A percentile compares a stretch with the other conserved stretches of the same genome.
These are phyloP conservation scores for Cavenderia fasciculata DNA, from an alignment of 78 protist species.

Conservation along the genomic window DNA sequence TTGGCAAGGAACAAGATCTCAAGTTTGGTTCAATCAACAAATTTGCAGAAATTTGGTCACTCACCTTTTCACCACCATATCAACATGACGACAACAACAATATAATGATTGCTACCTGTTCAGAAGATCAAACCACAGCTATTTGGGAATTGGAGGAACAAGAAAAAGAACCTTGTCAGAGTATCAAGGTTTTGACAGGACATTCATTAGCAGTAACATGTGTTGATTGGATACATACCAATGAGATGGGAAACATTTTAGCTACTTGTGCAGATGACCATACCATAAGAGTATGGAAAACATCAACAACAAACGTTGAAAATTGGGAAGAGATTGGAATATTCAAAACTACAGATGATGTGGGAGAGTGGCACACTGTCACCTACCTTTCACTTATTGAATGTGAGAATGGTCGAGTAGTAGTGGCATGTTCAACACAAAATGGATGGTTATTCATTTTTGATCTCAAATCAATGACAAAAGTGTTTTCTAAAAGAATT, in stretches of 20 bases:
- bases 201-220: slow-evolving; percentile 70
- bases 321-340: background rate
- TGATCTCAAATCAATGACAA: slow-evolving; percentile 7
- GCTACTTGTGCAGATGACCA: slow-evolving; percentile 76
- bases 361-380: slow-evolving; percentile 77
- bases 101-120: slow-evolving; percentile 50
- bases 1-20: slow-evolving; percentile 29
- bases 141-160: slow-evolving; percentile 11
- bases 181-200: slow-evolving; percentile 15
- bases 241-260: background rate
- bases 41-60: slow-evolving; percentile 76
- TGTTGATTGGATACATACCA: slow-evolving; percentile 21
- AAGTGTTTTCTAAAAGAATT: slow-evolving; percentile 29
- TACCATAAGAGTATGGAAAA: slow-evolving; percentile 54
- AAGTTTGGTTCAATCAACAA: slow-evolving; percentile 47
- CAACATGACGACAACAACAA: background rate
- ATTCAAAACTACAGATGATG: slow-evolving; percentile 17
- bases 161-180: background rate
- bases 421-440: slow-evolving; percentile 48
- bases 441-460: slow-evolving; percentile 69
- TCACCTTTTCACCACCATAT: slow-evolving; percentile 17
- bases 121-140: slow-evolving; percentile 55
- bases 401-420: background rate
- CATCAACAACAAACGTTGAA: background rate
- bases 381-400: slow-evolving; percentile 38